Evolutionary conservation across 2,329 filamentous ascomycete genomes (phyloP).

Genomic region (Talaromyces sp.): DNA sequence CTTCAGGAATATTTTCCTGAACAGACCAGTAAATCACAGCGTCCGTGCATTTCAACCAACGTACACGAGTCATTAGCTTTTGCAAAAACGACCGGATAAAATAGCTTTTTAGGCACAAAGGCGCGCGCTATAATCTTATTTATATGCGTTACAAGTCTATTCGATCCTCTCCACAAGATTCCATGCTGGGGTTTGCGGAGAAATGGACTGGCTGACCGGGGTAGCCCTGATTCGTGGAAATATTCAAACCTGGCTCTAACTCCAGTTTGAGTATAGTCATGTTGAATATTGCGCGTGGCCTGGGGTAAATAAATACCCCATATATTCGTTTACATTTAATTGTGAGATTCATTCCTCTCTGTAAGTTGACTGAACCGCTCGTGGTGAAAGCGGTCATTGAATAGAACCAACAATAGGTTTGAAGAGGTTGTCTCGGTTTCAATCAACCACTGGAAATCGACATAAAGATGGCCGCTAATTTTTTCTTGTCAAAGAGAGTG

Average conservation of each 20-base stretch:
- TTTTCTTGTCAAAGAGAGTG: conserved; percentile 2
- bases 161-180: not conserved
- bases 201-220: not conserved
- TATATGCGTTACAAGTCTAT: not conserved
- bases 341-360: not conserved
- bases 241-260: not conserved
- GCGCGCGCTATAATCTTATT: not conserved
- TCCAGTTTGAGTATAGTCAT: not conserved
- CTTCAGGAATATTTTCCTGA: not conserved
- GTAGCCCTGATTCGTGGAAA: not conserved
- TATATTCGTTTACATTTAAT: not conserved
- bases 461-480: not conserved
- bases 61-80: not conserved
- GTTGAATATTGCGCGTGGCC: not conserved
- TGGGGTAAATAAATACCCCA: not conserved
- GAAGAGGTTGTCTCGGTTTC: not conserved
- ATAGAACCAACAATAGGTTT: not conserved
- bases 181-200: not conserved
- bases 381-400: not conserved
- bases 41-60: no score
- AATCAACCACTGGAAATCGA: not conserved
- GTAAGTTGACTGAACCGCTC: not conserved
- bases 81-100: not conserved
- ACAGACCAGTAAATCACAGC: not conserved
- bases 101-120: not conserved